A percentile compares a stretch with the other conserved stretches of the same genome.
phyloP scores from a whole-genome alignment of 352 stramenopile species.

The Pythium periplocum region DNA sequence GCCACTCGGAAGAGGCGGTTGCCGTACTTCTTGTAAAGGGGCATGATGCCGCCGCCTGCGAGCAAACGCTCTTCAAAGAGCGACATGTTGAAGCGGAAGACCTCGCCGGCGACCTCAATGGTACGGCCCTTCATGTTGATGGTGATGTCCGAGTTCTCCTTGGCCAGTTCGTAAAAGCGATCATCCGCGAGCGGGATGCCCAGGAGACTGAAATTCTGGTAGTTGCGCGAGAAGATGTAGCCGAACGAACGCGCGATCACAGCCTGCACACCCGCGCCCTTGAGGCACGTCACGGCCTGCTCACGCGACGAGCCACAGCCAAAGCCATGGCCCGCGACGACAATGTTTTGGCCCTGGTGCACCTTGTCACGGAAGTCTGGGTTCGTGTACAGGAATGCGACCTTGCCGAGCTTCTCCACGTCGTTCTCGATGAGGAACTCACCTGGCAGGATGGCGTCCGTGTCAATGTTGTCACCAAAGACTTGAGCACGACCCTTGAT shows the following conservation, averaged over 20 bases:
- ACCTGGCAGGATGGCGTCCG: conserved; percentile 79
- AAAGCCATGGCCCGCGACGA: conserved; percentile 77
- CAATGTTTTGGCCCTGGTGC: conserved; percentile 54
- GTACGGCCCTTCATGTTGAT: conserved; percentile 82
- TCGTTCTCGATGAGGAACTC: conserved; percentile 84
- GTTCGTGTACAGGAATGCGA: conserved; percentile 82
- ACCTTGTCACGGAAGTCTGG: conserved; percentile 85
- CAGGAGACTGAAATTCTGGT: conserved; percentile 83
- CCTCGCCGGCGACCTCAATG: conserved; percentile 68
- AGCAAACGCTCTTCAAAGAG: conserved; percentile 82
- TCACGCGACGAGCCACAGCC: conserved; percentile 82
- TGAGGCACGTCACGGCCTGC: conserved; percentile 78
- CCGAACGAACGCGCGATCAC: conserved; percentile 82
- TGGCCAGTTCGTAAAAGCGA: conserved; percentile 77
- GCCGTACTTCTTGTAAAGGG: conserved; percentile 83
- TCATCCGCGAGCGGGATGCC: conserved; percentile 79
- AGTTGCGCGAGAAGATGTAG: conserved; percentile 87
- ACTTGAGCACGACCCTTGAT: conserved; percentile 74
- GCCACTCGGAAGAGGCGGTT: conserved; percentile 83
- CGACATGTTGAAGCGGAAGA: conserved; percentile 85
- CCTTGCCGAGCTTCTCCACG: conserved; percentile 77
- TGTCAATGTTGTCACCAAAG: conserved; percentile 89
- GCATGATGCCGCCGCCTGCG: conserved; percentile 78
- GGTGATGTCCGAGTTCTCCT: conserved; percentile 64
- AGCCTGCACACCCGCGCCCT: conserved; percentile 72